These are phyloP conservation scores for Prunus davidiana DNA, from an alignment of 306 rosid species.

Conservation along the genomic window DNA sequence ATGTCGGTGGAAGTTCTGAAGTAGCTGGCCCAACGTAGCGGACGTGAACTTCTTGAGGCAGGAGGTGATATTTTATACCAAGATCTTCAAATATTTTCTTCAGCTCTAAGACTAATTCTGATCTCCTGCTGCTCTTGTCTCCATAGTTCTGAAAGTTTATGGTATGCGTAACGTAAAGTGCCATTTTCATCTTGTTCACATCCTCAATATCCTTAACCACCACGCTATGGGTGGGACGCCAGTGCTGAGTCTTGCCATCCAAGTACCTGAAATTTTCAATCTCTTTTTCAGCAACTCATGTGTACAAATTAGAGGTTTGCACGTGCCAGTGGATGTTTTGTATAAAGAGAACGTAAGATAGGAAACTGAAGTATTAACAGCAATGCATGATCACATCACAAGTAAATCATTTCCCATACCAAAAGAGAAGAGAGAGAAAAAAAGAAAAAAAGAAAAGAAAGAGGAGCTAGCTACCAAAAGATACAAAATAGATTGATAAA, in stretches of 20 bases:
- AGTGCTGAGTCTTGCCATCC: slow-evolving; percentile 73
- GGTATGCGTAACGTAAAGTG: slow-evolving; percentile 54
- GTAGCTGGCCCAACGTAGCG: slow-evolving; percentile 33
- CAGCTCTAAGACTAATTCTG: slow-evolving; percentile 72
- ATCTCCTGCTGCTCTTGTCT: slow-evolving; percentile 59
- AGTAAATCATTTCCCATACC: neutral
- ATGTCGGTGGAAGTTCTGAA: slow-evolving; percentile 18
- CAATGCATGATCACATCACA: neutral
- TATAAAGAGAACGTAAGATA: neutral
- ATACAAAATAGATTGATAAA: neutral
- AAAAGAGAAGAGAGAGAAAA: neutral
- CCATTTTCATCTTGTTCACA: slow-evolving; percentile 68
- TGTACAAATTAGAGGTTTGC: neutral
- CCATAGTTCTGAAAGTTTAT: slow-evolving; percentile 75
- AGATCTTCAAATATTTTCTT: slow-evolving; percentile 76
- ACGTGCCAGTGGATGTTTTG: neutral
- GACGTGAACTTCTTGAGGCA: slow-evolving; percentile 66
- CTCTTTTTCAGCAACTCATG: neutral
- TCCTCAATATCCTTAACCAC: slow-evolving; percentile 66
- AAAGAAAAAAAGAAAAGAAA: neutral
- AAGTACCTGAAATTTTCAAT: slow-evolving; percentile 48
- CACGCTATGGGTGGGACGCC: slow-evolving; percentile 63
- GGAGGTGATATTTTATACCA: slow-evolving; percentile 59
- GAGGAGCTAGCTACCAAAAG: neutral
- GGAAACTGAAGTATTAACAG: neutral